Percentiles rank a stretch among this genome's conserved stretches.
These are phyloP conservation scores for Neoboletus magnificus DNA, from an alignment of 768 basidiomycete genomes.

Conservation along the genomic window DNA sequence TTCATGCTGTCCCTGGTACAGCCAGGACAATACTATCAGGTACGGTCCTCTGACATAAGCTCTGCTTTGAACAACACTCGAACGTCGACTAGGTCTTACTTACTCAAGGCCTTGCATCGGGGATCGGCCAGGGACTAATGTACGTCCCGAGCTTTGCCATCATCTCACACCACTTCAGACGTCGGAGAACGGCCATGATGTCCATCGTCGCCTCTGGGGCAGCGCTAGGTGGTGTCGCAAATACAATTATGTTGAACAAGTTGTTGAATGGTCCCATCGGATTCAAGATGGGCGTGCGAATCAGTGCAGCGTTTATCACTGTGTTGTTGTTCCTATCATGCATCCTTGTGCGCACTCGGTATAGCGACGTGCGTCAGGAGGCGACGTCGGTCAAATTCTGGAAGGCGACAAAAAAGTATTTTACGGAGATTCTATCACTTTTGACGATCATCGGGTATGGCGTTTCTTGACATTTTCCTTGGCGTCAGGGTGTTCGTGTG, in stretches of 20 bases:
- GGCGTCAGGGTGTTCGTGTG: background rate
- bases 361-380: background rate
- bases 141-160: constrained; percentile 44
- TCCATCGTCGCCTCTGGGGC: constrained; percentile 46
- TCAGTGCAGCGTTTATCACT: constrained; percentile 39
- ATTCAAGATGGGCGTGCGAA: constrained; percentile 38
- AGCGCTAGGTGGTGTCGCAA: constrained; percentile 51
- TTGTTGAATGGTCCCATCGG: constrained; percentile 41
- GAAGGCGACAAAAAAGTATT: constrained; percentile 21
- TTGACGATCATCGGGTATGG: constrained; percentile 23
- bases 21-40: constrained; percentile 36
- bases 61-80: background rate
- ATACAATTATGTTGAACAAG: constrained; percentile 61
- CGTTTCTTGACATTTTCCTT: background rate
- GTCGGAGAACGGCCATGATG: constrained; percentile 40
- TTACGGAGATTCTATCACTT: constrained; percentile 23
- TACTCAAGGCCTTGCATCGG: constrained; percentile 41
- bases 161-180: constrained; percentile 44
- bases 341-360: constrained; percentile 36
- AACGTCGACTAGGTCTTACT: constrained; percentile 35
- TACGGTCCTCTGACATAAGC: background rate
- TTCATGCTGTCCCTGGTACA: constrained; percentile 39
- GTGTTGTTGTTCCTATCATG: constrained; percentile 38
- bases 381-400: constrained; percentile 7
- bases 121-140: constrained; percentile 42